Percentiles rank a stretch among this genome's conserved stretches.
phyloP scores from a whole-genome alignment of 2,329 filamentous ascomycete species.

The Talaromyces sp. region DNA sequence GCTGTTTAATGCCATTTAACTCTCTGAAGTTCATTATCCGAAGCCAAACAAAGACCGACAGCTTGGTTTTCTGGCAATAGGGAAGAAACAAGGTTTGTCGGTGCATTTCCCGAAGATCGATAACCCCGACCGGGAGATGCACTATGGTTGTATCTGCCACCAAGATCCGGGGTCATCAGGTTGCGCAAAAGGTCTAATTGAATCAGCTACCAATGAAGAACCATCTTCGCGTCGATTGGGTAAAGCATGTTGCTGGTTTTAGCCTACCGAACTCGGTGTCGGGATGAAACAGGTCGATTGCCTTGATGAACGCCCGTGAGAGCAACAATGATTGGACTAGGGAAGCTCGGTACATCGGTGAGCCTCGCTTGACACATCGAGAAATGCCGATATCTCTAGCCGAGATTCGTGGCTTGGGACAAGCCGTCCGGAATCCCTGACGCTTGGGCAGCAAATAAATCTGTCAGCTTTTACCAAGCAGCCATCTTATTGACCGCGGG shows the following conservation, averaged over 20 bases:
- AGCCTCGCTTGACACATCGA: not conserved
- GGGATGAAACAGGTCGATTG: not conserved
- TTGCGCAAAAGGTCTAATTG: not conserved
- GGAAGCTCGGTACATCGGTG: not conserved
- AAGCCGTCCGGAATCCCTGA: not conserved
- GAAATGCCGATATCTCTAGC: conserved; percentile 3
- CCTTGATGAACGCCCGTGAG: not conserved
- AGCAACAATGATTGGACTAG: not conserved
- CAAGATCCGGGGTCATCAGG: not conserved
- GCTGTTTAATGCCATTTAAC: not conserved
- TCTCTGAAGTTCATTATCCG: not conserved
- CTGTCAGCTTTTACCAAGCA: not conserved
- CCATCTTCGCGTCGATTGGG: not conserved
- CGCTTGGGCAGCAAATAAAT: not conserved
- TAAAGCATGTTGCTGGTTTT: not conserved
- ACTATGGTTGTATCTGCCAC: not conserved
- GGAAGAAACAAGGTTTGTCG: too few relatives aligned
- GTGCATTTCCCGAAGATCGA: not conserved
- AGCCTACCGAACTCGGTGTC: not conserved
- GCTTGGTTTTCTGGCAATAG: not conserved
- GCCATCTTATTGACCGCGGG: not conserved
- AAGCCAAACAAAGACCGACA: not conserved
- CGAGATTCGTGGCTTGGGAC: not conserved
- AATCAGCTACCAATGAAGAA: not conserved
- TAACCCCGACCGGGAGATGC: not conserved